Percentiles rank a stretch among this genome's conserved stretches.
phyloP scores from a whole-genome alignment of 2,329 filamentous ascomycete species.

The Alternaria sp. region DNA sequence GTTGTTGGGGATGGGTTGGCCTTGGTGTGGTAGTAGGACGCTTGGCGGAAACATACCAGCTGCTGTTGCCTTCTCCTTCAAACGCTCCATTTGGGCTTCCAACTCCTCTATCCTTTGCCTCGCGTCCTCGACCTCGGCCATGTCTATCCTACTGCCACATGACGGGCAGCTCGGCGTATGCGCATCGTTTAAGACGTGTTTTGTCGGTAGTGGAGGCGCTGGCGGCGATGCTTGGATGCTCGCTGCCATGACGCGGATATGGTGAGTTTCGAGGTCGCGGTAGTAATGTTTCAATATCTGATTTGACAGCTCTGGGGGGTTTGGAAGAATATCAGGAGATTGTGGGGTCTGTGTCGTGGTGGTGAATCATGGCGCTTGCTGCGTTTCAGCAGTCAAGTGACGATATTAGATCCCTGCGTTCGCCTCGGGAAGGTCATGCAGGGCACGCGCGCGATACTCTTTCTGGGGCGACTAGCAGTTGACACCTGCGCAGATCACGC shows the following conservation, averaged over 20 bases:
- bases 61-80: slow-evolving; percentile 75
- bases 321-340: slow-evolving; percentile 6
- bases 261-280: neutral
- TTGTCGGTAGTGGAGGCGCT: slow-evolving; percentile 31
- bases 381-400: slow-evolving; percentile 17
- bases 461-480: slow-evolving; percentile 1
- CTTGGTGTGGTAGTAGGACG: neutral
- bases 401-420: slow-evolving; percentile 13
- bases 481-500: neutral
- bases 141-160: slow-evolving; percentile 41
- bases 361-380: slow-evolving; percentile 14
- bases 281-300: neutral
- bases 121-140: slow-evolving; percentile 29
- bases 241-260: slow-evolving; percentile 30
- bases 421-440: slow-evolving; percentile 11
- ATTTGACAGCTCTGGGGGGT: neutral
- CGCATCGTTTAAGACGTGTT: slow-evolving; percentile 28
- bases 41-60: slow-evolving; percentile 56
- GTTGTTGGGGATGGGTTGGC: slow-evolving; percentile 15
- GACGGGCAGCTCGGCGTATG: slow-evolving; percentile 42
- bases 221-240: slow-evolving; percentile 27
- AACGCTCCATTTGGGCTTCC: slow-evolving; percentile 72
- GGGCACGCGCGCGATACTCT: slow-evolving; percentile 16
- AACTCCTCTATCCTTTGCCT: slow-evolving; percentile 61
- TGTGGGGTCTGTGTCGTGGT: slow-evolving; percentile 15